A percentile compares a stretch with the other conserved stretches of the same genome.
phyloP scores from a whole-genome alignment of 106 monocot species.

The Phalaenopsis equestris region DNA sequence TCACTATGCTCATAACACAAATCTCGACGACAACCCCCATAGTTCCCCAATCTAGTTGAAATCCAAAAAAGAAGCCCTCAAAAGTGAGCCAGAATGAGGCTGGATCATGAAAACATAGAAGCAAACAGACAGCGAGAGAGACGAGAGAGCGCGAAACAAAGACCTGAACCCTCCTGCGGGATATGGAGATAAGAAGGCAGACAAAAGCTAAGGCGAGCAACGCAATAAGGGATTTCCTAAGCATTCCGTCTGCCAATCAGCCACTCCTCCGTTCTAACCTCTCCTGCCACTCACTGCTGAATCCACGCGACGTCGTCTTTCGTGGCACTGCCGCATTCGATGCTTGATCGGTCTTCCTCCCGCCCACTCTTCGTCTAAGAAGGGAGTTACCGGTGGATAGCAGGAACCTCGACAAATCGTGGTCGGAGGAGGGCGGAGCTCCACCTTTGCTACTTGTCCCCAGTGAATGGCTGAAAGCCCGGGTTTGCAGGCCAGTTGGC shows the following conservation, averaged over 20 bases:
- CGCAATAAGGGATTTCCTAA: slow-evolving; percentile 1
- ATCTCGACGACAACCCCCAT: not conserved
- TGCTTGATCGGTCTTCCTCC: not conserved
- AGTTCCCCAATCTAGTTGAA: not conserved
- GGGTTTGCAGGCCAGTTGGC: too few relatives aligned
- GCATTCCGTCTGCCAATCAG: not conserved
- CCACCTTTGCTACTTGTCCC: not conserved
- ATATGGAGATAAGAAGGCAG: not conserved
- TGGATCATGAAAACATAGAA: not conserved
- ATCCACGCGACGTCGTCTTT: not conserved
- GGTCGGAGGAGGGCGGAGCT: not conserved
- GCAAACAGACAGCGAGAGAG: too few relatives aligned
- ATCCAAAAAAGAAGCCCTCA: not conserved
- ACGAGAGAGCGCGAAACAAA: not conserved
- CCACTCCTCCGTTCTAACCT: not conserved
- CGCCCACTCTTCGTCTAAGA: not conserved
- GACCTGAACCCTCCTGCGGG: slow-evolving; percentile 4
- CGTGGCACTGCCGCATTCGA: not conserved
- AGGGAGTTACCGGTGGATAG: not conserved
- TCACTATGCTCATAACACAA: not conserved
- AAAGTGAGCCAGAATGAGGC: not conserved
- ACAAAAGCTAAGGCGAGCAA: not conserved
- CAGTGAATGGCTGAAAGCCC: not conserved
- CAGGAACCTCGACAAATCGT: not conserved
- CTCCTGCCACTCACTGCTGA: not conserved